These are phyloP conservation scores for Nelumbo lutea DNA, from an alignment of 164 flowering plant species.

Conservation along the genomic window DNA sequence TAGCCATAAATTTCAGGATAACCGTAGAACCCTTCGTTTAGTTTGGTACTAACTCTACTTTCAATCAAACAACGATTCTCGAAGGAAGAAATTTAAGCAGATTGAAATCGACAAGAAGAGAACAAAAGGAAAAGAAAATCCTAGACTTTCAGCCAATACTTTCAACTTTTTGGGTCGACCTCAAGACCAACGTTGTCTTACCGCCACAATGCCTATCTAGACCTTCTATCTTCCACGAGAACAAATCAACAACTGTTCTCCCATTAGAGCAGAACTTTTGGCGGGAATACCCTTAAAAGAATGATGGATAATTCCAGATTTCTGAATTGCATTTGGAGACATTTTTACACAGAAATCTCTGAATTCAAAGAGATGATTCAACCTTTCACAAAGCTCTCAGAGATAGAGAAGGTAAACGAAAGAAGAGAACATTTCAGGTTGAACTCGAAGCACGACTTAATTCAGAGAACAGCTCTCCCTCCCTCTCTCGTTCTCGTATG, in stretches of 20 bases:
- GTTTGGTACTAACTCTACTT: conserved; percentile 21
- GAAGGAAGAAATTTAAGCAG: background rate
- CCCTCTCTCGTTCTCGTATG: background rate
- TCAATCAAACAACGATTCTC: conserved; percentile 42
- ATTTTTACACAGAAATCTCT: conserved; percentile 6
- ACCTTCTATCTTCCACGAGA: background rate
- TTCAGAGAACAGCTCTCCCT: background rate
- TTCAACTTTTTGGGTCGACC: no score
- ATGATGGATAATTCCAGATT: background rate
- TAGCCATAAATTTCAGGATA: conserved; percentile 12
- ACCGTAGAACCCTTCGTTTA: background rate
- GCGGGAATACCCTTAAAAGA: background rate
- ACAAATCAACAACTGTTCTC: background rate
- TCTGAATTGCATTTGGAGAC: conserved; percentile 6
- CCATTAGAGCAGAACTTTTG: background rate
- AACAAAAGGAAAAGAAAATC: background rate
- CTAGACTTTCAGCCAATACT: no score
- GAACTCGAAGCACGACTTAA: no score
- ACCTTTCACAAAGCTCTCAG: background rate
- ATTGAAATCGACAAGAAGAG: background rate
- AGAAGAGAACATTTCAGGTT: background rate
- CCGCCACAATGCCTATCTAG: background rate
- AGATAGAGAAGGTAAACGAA: background rate
- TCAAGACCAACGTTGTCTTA: no score
- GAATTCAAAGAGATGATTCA: conserved; percentile 1